phyloP scores from a whole-genome alignment of 2,329 filamentous ascomycete species.

The Chaetomium strumarium region DNA sequence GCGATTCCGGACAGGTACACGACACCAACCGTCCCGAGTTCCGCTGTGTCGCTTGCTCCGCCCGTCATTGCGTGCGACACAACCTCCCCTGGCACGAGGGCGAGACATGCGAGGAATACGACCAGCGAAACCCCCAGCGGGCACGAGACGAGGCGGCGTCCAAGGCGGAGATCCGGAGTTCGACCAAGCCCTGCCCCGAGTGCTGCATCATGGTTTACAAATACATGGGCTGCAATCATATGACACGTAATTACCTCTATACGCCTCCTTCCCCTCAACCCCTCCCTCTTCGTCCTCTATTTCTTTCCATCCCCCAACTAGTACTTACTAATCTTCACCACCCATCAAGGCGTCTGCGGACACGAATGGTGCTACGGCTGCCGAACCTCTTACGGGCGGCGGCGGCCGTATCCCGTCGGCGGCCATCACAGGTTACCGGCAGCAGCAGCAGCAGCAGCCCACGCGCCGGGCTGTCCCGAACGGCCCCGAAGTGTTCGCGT shows the following conservation, averaged over 20 bases:
- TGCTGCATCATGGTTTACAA: slow-evolving; percentile 34
- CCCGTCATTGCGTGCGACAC: slow-evolving; percentile 31
- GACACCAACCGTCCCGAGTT: slow-evolving; percentile 27
- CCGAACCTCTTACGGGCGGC: slow-evolving; percentile 28
- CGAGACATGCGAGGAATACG: slow-evolving; percentile 34
- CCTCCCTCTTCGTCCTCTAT: too few relatives aligned
- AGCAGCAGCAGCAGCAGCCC: too few relatives aligned
- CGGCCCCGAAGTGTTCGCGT: too few relatives aligned
- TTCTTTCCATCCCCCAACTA: too few relatives aligned
- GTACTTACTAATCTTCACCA: slow-evolving; percentile 1
- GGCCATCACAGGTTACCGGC: too few relatives aligned
- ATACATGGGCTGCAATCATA: slow-evolving; percentile 35
- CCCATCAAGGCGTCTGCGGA: slow-evolving; percentile 30
- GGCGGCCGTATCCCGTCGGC: too few relatives aligned
- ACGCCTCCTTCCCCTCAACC: background rate
- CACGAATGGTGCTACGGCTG: slow-evolving; percentile 39
- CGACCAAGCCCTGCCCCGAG: slow-evolving; percentile 32
- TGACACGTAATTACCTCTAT: slow-evolving; percentile 32
- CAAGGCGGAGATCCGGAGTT: slow-evolving; percentile 29
- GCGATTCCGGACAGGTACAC: slow-evolving; percentile 34
- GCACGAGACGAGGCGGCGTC: slow-evolving; percentile 31
- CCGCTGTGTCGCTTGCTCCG: slow-evolving; percentile 30
- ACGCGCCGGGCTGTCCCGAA: slow-evolving; percentile 14
- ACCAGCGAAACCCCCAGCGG: slow-evolving; percentile 28
- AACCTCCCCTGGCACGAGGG: slow-evolving; percentile 34